Percentiles rank a stretch among this genome's conserved stretches.
phyloP scores from a whole-genome alignment of 768 basidiomycete genomes.

The Amanita fuliginea region DNA sequence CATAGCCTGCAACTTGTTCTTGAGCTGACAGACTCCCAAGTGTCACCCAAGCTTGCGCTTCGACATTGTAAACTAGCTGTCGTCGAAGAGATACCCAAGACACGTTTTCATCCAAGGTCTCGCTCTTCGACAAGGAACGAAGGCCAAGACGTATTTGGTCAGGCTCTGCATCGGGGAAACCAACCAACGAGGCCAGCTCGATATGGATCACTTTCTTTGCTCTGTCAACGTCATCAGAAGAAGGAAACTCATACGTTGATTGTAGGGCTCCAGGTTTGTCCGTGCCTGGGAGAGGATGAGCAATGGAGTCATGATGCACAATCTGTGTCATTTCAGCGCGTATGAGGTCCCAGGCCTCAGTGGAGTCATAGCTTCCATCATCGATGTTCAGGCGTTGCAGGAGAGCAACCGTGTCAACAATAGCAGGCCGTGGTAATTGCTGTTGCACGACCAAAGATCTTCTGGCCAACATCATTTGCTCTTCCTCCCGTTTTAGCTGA shows the following conservation, averaged over 20 bases:
- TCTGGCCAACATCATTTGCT: constrained; percentile 68
- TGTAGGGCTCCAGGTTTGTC: constrained; percentile 58
- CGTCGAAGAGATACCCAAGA: constrained; percentile 69
- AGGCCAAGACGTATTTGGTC: constrained; percentile 75
- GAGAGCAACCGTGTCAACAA: constrained; percentile 61
- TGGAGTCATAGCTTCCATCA: constrained; percentile 31
- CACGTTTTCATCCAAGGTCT: constrained; percentile 42
- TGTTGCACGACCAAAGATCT: constrained; percentile 74
- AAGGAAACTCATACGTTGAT: constrained; percentile 64
- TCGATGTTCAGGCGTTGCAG: constrained; percentile 46
- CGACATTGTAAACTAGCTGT: constrained; percentile 51
- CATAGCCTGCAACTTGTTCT: constrained; percentile 54
- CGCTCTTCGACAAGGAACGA: constrained; percentile 47
- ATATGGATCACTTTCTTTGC: constrained; percentile 67
- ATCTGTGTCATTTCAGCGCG: constrained; percentile 70
- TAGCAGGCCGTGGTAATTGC: constrained; percentile 76
- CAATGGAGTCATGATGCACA: constrained; percentile 80
- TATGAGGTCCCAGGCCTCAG: constrained; percentile 52
- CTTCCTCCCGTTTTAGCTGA: constrained; percentile 63
- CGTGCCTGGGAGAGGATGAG: constrained; percentile 84
- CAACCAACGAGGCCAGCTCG: constrained; percentile 73
- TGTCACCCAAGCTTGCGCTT: constrained; percentile 56
- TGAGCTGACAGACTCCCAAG: constrained; percentile 43
- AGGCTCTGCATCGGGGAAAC: constrained; percentile 75
- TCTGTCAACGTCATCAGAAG: constrained; percentile 58